Percentiles rank a stretch among this genome's conserved stretches.
These are phyloP conservation scores for Rubia tinctorum DNA, from an alignment of 305 asterid species.

Conservation along the genomic window DNA sequence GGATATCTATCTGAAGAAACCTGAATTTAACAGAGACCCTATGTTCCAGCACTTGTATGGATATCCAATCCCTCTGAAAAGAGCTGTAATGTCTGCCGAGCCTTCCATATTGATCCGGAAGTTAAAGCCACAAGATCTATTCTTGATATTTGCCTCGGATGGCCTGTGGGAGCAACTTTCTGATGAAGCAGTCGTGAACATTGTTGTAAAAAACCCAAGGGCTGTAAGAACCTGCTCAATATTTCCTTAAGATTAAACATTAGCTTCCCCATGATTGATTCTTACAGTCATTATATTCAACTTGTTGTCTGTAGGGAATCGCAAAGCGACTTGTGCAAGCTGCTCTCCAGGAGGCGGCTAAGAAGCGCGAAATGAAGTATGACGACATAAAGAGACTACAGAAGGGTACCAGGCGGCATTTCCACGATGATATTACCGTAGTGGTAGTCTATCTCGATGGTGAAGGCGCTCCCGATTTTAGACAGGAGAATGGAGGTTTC, in stretches of 20 bases:
- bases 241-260: not conserved
- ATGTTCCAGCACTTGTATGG: slow-evolving; percentile 28
- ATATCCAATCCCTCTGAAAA: slow-evolving; percentile 35
- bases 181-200: slow-evolving; percentile 36
- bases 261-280: not conserved
- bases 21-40: slow-evolving; percentile 40
- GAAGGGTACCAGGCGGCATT: slow-evolving; percentile 74
- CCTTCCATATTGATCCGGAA: slow-evolving; percentile 34
- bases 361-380: slow-evolving; percentile 84
- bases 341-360: slow-evolving; percentile 78
- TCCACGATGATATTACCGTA: slow-evolving; percentile 88
- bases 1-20: slow-evolving; percentile 41
- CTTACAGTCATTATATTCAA: not conserved
- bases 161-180: slow-evolving; percentile 48
- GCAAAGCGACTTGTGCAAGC: slow-evolving; percentile 72
- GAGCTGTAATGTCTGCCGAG: slow-evolving; percentile 42
- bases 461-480: slow-evolving; percentile 16
- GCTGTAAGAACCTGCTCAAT: slow-evolving; percentile 22
- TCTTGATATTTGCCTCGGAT: slow-evolving; percentile 46
- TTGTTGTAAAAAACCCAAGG: slow-evolving; percentile 36
- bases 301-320: slow-evolving; percentile 54
- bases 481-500: slow-evolving; percentile 10
- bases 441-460: slow-evolving; percentile 66
- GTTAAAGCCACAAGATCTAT: slow-evolving; percentile 33
- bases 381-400: slow-evolving; percentile 73